Evolutionary conservation across 805 yeast genomes (phyloP).

Genomic region (Candida yuanshanica): DNA sequence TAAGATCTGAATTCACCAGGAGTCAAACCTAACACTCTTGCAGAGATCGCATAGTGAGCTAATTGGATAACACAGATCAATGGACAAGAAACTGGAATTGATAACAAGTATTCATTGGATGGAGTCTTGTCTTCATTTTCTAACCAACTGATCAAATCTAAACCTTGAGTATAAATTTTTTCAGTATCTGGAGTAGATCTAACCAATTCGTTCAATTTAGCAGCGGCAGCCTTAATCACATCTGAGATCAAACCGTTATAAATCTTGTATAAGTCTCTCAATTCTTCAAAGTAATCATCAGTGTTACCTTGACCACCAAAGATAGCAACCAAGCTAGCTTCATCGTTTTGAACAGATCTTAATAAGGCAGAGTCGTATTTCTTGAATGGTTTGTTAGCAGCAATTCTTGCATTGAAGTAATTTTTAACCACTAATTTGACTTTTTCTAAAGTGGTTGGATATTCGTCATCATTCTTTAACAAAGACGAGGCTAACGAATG

Average conservation of each 20-base stretch:
- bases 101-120: constrained; percentile 76
- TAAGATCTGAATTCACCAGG: constrained; percentile 81
- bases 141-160: constrained; percentile 85
- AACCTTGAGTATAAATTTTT: constrained; percentile 90
- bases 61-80: constrained; percentile 93
- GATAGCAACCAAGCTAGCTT: constrained; percentile 70
- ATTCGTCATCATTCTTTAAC: constrained; percentile 41
- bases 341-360: constrained; percentile 49
- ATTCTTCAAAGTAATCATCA: constrained; percentile 95
- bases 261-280: constrained; percentile 73
- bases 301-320: constrained; percentile 99
- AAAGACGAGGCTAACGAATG: constrained; percentile 81
- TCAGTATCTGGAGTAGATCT: constrained; percentile 70
- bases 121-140: constrained; percentile 82
- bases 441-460: constrained; percentile 65
- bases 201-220: constrained; percentile 60
- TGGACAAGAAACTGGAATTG: constrained; percentile 96
- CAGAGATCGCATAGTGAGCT: constrained; percentile 86
- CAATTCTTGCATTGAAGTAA: constrained; percentile 60
- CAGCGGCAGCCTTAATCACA: constrained; percentile 64
- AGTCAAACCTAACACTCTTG: constrained; percentile 74
- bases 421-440: constrained; percentile 70
- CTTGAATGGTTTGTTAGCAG: constrained; percentile 43
- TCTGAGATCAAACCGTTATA: constrained; percentile 73
- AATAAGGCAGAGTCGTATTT: constrained; percentile 56